phyloP scores from a whole-genome alignment of 1,284 basidiomycete genomes.

The Xanthoconium separans region DNA sequence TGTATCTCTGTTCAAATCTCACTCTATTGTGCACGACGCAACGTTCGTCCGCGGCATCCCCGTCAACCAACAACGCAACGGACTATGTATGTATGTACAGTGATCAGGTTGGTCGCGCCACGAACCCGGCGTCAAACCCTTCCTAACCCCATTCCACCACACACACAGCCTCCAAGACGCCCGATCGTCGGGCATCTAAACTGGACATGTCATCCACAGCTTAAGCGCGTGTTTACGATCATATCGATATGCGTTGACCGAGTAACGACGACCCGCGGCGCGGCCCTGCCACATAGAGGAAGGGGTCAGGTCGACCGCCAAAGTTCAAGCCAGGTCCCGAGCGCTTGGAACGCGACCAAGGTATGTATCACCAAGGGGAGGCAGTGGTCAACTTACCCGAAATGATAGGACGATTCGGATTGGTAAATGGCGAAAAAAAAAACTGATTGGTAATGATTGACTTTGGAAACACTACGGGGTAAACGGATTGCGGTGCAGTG shows the following conservation, averaged over 20 bases:
- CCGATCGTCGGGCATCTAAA: neutral
- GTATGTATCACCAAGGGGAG: no score
- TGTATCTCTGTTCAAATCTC: no score
- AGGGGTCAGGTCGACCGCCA: neutral
- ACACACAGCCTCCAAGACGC: neutral
- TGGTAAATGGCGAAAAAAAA: no score
- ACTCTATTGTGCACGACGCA: no score
- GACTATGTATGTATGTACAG: no score
- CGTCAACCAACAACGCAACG: no score
- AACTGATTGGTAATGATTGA: slow-evolving; percentile 4
- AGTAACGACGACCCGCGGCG: neutral
- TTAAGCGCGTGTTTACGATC: neutral
- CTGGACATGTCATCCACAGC: neutral
- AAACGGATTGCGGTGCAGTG: neutral
- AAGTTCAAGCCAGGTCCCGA: no score
- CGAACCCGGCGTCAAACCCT: neutral
- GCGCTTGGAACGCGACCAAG: no score
- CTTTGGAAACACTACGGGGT: slow-evolving; percentile 3
- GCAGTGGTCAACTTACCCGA: neutral
- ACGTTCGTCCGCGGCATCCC: no score
- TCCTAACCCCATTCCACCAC: no score
- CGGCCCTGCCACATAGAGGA: neutral
- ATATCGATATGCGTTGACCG: neutral
- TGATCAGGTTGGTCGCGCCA: neutral
- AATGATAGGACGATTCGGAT: no score